Evolutionary conservation across 116 monocot genomes (phyloP).

Genomic region (Posidonia oceanica): DNA sequence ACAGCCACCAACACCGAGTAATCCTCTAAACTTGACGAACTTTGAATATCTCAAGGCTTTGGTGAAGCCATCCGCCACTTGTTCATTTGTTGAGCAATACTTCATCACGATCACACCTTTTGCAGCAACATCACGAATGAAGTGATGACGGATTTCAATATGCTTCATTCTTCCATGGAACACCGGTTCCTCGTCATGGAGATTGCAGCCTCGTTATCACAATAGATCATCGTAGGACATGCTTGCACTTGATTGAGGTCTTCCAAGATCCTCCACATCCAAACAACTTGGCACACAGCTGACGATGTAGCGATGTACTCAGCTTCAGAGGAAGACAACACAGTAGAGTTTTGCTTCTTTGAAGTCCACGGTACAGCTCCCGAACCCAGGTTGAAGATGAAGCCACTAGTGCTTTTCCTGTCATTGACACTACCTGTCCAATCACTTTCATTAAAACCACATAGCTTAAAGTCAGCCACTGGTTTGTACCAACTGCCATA

Average conservation of each 20-base stretch:
- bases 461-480: not conserved
- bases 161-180: conserved; percentile 11
- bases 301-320: not conserved
- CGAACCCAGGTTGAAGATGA: conserved; percentile 1
- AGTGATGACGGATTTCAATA: conserved; percentile 8
- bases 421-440: conserved; percentile 3
- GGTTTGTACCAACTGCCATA: conserved; percentile 7
- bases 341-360: not conserved
- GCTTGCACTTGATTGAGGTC: conserved; percentile 3
- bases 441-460: not conserved
- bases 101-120: conserved; percentile 6
- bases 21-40: too few species aligned
- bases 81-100: conserved; percentile 3
- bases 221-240: not conserved
- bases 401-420: not conserved
- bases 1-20: too few species aligned
- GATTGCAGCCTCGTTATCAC: conserved; percentile 4
- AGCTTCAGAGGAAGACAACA: conserved; percentile 8
- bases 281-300: not conserved
- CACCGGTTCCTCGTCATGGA: not conserved
- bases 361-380: conserved; percentile 3
- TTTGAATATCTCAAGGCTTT: not conserved
- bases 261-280: conserved; percentile 6
- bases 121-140: not conserved
- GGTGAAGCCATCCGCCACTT: conserved; percentile 11